Evolutionary conservation across 345 rosid species (phyloP), one percentile per base, ranked within the genome.

Genomic region (Trapa bicornis): DNA sequence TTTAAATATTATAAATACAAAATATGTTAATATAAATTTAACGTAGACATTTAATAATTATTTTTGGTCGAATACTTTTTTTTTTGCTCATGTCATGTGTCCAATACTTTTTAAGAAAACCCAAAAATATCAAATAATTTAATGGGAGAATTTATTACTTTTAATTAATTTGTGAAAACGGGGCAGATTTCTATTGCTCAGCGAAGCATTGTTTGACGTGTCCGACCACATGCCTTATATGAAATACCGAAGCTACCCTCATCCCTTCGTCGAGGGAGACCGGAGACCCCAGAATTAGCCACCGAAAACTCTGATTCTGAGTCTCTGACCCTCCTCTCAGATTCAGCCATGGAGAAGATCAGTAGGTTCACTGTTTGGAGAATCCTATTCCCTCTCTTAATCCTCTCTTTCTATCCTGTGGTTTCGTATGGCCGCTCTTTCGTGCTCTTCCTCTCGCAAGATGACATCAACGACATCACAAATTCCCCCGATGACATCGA

Each of bases 391-490:
- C 9, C 37, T 10, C 48, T 72, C 42, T 56, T 70, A 57, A 17
- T 78, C 69, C 32, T 85, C 70, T 81, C 63, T 73, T 66, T 77
- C 68, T 83, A 62, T 64, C 88, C 45, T 17, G 81, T 57, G 37
- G 73, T 66, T 75, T 67, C 68, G 73, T 70, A 68, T 37, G 92
- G 91, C 3, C 89, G 95, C 65, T 86, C 93, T 65, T 80, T 80
- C 77, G 79, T 89, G 67, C 86, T 94, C 73, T 67, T 87, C 61
- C 86, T 94, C 74, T 79, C 96, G 5, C 91, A 81, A 60, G 97
- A 94, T 65, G 97, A 91, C 81, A 91, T 91, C 75, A 89, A 86
- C 72, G 93, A 84, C 68, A 73, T 77, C 73, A 5, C 86, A 43
- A 33, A 66, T 58, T 65, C 81, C 29, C 38, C 80, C 70, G 35